A percentile compares a stretch with the other conserved stretches of the same genome.
Conservation (phyloP, 2,329 filamentous ascomycete genomes). For the Blastomyces percursus region DNA sequence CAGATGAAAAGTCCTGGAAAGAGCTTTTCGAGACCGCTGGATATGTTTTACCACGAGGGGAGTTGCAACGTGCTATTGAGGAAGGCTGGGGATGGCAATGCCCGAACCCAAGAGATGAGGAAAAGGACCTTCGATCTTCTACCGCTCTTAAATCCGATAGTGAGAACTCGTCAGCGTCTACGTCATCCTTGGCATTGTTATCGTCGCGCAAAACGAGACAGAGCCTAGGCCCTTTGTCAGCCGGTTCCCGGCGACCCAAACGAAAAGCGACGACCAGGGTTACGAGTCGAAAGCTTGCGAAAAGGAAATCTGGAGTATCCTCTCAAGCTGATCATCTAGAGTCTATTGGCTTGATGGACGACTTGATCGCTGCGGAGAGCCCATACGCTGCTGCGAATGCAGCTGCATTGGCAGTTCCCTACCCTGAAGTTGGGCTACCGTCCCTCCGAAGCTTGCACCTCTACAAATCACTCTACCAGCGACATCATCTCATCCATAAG, state of each 20-base stretch:
- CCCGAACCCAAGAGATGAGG: constrained; percentile 60
- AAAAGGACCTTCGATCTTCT: constrained; percentile 63
- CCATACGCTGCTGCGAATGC: constrained; percentile 70
- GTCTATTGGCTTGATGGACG: constrained; percentile 37
- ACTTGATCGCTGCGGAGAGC: constrained; percentile 54
- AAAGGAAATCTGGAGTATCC: constrained; percentile 40
- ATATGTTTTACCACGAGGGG: constrained; percentile 64
- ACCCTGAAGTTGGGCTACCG: constrained; percentile 67
- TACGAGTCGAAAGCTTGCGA: constrained; percentile 44
- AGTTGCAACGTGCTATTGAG: constrained; percentile 71
- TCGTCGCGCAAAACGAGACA: constrained; percentile 19
- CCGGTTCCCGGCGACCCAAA: constrained; percentile 27
- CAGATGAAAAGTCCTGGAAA: constrained; percentile 94
- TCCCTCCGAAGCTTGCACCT: constrained; percentile 76
- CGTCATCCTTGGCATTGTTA: constrained; percentile 14
- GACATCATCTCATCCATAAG: constrained; percentile 79
- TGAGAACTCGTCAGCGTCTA: constrained; percentile 22
- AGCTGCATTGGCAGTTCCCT: constrained; percentile 70
- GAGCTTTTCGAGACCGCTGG: constrained; percentile 77
- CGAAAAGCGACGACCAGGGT: constrained; percentile 39
- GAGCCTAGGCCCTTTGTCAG: constrained; percentile 15
- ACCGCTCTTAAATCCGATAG: constrained; percentile 29
- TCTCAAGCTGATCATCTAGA: constrained; percentile 32
- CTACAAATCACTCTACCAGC: constrained; percentile 91
- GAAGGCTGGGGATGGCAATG: constrained; percentile 99